phyloP scores from a whole-genome alignment of 2,329 filamentous ascomycete species.

The Ophiostoma triangulosporum region DNA sequence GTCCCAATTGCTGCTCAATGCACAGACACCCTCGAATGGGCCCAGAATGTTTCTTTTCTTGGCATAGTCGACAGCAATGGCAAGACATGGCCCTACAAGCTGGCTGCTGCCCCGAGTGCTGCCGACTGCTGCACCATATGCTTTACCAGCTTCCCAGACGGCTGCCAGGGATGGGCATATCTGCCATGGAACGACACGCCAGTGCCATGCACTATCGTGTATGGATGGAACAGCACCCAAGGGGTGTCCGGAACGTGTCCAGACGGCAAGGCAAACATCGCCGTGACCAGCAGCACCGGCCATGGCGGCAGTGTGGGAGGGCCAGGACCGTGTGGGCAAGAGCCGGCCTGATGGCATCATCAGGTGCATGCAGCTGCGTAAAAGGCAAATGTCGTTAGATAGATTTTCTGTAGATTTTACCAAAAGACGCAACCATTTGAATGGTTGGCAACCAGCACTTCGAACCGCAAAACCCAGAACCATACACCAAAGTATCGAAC shows the following conservation, averaged over 20 bases:
- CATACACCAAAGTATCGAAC: no score
- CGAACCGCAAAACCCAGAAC: no score
- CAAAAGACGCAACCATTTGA: background rate
- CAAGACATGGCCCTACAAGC: conserved; percentile 9
- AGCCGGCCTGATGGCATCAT: background rate
- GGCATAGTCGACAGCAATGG: conserved; percentile 4
- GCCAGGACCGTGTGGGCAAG: conserved; percentile 9
- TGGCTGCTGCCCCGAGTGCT: background rate
- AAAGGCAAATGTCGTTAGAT: no score
- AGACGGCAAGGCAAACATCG: conserved; percentile 6
- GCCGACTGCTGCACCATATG: conserved; percentile 9
- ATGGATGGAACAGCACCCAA: conserved; percentile 8
- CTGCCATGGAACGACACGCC: conserved; percentile 10
- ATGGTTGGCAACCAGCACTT: no score
- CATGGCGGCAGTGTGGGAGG: conserved; percentile 6
- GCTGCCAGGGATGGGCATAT: conserved; percentile 12
- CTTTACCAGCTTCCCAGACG: conserved; percentile 1
- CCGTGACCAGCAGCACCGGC: conserved; percentile 2
- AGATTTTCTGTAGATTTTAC: background rate
- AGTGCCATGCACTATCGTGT: conserved; percentile 11
- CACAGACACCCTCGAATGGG: background rate
- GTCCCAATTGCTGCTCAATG: conserved; percentile 1
- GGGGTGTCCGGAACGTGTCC: conserved; percentile 5
- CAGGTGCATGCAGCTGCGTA: background rate
- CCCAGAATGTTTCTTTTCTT: conserved; percentile 8